Percentiles rank a stretch among this genome's conserved stretches.
phyloP scores from a whole-genome alignment of 2,329 filamentous ascomycete species.

The Paraphoma sp. region DNA sequence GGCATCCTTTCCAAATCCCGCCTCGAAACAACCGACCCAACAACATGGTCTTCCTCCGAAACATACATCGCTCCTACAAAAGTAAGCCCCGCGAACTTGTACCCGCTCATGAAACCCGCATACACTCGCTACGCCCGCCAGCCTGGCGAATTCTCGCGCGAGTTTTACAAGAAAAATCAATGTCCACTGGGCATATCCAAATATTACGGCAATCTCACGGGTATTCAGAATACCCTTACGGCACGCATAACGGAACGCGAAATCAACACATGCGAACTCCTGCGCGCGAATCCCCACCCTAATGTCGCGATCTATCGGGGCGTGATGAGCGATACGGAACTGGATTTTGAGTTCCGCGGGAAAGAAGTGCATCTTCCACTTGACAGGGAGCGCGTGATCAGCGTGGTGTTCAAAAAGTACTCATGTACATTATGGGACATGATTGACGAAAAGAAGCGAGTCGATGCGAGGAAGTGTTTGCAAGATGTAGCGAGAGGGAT shows the following conservation, averaged over 20 bases:
- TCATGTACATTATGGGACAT: constrained; percentile 6
- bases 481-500: neutral
- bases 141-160: neutral
- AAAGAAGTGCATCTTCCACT: neutral
- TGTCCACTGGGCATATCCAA: neutral
- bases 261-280: constrained; percentile 2
- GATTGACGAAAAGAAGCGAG: neutral
- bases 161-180: neutral
- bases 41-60: neutral
- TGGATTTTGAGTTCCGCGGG: neutral
- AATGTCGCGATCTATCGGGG: constrained; percentile 8
- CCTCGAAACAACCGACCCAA: neutral
- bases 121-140: neutral
- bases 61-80: neutral
- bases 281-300: neutral
- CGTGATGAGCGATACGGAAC: neutral
- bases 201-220: neutral
- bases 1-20: neutral
- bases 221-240: neutral
- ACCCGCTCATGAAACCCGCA: neutral
- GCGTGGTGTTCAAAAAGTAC: constrained; percentile 6
- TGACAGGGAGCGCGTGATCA: constrained; percentile 1
- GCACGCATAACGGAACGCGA: neutral
- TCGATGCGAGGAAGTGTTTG: constrained; percentile 2
- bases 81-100: neutral